Percentiles rank a stretch among this genome's conserved stretches.
Evolutionary conservation across 2,329 filamentous ascomycete genomes (phyloP).

Genomic region (Clonostachys solani): DNA sequence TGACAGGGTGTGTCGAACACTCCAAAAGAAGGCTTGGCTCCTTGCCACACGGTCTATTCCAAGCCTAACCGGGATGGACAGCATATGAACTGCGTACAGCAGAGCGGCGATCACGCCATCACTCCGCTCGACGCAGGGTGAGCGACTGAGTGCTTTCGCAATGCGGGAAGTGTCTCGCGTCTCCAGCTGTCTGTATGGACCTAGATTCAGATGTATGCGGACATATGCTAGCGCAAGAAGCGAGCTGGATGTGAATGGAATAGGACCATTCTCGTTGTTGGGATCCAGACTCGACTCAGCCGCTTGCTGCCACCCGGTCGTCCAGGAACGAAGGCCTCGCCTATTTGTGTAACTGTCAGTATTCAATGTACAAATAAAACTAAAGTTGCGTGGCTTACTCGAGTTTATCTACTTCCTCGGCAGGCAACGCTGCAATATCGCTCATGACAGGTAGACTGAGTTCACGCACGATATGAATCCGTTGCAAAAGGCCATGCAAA

Average conservation of each 20-base stretch:
- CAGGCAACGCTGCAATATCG: constrained; percentile 19
- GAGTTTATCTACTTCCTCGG: constrained; percentile 27
- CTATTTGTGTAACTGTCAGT: constrained; percentile 8
- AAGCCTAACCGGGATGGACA: constrained; percentile 50
- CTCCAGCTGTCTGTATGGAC: constrained; percentile 34
- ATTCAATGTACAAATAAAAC: not conserved
- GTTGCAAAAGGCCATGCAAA: constrained; percentile 27
- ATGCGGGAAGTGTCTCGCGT: constrained; percentile 34
- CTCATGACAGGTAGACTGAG: constrained; percentile 25
- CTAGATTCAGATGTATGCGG: constrained; percentile 38
- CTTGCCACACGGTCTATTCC: constrained; percentile 49
- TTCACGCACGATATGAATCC: constrained; percentile 30
- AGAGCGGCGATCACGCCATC: constrained; percentile 43
- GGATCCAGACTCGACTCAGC: constrained; percentile 31
- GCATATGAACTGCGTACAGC: constrained; percentile 47
- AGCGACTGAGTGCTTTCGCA: constrained; percentile 26
- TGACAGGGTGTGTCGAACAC: constrained; percentile 49
- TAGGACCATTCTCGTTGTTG: constrained; percentile 32
- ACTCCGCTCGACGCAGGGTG: constrained; percentile 37
- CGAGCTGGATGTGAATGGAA: constrained; percentile 38
- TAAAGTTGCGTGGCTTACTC: constrained; percentile 14
- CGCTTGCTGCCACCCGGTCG: constrained; percentile 29
- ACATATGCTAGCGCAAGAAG: constrained; percentile 40
- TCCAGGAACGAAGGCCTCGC: constrained; percentile 27
- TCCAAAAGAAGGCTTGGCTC: constrained; percentile 54